These are phyloP conservation scores for Sporobolomyces pararoseus DNA, from an alignment of 768 basidiomycete species.

Conservation along the genomic window DNA sequence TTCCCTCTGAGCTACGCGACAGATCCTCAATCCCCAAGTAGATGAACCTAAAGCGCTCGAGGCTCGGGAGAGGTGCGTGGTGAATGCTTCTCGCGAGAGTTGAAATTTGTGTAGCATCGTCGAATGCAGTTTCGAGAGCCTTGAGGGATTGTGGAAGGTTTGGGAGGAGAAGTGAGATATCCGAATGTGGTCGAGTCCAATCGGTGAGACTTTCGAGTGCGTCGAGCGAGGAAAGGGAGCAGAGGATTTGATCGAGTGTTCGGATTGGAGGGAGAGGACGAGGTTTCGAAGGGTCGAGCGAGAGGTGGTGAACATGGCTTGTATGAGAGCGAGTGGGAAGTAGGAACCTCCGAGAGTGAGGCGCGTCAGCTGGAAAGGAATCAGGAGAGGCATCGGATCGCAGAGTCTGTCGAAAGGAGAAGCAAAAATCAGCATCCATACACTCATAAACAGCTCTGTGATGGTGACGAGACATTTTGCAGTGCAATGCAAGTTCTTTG, in stretches of 20 bases:
- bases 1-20: too few relatives aligned
- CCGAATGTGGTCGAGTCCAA: neutral
- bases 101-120: neutral
- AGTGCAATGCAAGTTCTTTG: too few relatives aligned
- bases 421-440: neutral
- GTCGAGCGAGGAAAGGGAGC: neutral
- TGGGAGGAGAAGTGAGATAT: neutral
- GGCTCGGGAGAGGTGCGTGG: too few relatives aligned
- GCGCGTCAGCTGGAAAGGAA: neutral
- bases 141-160: neutral
- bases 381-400: neutral
- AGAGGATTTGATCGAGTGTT: slow-evolving; percentile 12
- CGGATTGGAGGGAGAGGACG: slow-evolving; percentile 7
- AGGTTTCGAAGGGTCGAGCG: neutral
- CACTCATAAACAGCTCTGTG: too few relatives aligned
- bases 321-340: slow-evolving; percentile 1
- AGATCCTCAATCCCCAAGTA: too few relatives aligned
- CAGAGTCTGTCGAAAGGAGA: neutral
- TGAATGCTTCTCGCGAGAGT: too few relatives aligned
- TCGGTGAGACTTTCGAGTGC: slow-evolving; percentile 6
- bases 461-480: too few relatives aligned
- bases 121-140: neutral
- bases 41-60: too few relatives aligned
- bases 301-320: neutral
- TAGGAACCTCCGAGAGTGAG: slow-evolving; percentile 13